Conservation (phyloP, 208 protist genomes). For the Endotrypanum monterogeii region DNA sequence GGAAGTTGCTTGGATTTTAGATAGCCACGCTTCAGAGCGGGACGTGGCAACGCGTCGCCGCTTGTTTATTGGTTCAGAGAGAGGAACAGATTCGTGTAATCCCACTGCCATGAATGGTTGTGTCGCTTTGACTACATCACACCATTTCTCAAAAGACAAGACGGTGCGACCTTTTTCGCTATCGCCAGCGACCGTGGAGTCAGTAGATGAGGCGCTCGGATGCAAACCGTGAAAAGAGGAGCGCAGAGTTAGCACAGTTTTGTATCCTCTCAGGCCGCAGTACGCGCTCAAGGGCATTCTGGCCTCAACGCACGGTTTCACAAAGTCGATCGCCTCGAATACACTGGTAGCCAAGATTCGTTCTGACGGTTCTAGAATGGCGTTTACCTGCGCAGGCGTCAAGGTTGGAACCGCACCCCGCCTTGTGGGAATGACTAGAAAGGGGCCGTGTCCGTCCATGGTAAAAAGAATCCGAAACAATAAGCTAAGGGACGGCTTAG, state of each 20-base stretch:
- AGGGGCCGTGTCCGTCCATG: slow-evolving; percentile 34
- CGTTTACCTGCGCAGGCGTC: slow-evolving; percentile 62
- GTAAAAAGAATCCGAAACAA: neutral
- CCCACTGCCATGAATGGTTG: slow-evolving; percentile 50
- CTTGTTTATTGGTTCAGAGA: slow-evolving; percentile 47
- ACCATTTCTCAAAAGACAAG: slow-evolving; percentile 56
- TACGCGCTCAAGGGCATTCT: slow-evolving; percentile 51
- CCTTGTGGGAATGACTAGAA: slow-evolving; percentile 64
- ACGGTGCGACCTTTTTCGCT: slow-evolving; percentile 65
- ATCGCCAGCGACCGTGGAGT: slow-evolving; percentile 51
- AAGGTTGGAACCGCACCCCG: slow-evolving; percentile 62
- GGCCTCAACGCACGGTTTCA: slow-evolving; percentile 38
- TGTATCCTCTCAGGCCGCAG: slow-evolving; percentile 63
- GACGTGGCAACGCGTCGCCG: slow-evolving; percentile 38
- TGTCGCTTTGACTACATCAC: slow-evolving; percentile 48
- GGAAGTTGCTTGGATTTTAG: slow-evolving; percentile 23
- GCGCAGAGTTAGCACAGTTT: slow-evolving; percentile 55
- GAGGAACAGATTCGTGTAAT: slow-evolving; percentile 57
- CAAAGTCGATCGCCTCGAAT: slow-evolving; percentile 73
- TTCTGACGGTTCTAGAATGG: slow-evolving; percentile 63
- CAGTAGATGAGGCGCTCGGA: slow-evolving; percentile 49
- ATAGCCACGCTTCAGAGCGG: slow-evolving; percentile 46
- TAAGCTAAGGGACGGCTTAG: too few relatives aligned
- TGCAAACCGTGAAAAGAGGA: slow-evolving; percentile 73
- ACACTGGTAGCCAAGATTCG: slow-evolving; percentile 61